A percentile compares a stretch with the other conserved stretches of the same genome.
phyloP scores from a whole-genome alignment of 495 filamentous ascomycete species.

The Parathielavia appendiculata region DNA sequence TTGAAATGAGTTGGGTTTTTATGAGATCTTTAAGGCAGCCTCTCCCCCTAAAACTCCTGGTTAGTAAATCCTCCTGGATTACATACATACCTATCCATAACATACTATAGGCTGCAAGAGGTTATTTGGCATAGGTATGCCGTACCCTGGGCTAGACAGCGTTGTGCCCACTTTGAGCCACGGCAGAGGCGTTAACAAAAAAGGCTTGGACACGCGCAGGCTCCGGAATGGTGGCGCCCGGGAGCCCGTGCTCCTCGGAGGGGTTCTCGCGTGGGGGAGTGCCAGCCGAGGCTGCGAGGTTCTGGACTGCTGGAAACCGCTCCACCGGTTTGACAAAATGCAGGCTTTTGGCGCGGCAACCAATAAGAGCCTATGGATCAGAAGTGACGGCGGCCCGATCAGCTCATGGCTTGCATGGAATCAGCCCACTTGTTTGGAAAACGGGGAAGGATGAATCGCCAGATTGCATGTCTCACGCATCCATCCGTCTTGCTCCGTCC shows the following conservation, averaged over 20 bases:
- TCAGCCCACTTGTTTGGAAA: slow-evolving; percentile 29
- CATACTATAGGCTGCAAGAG: no score
- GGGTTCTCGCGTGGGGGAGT: slow-evolving; percentile 23
- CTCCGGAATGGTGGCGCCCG: slow-evolving; percentile 20
- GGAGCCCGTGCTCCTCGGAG: slow-evolving; percentile 9
- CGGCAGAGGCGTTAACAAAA: background rate
- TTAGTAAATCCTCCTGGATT: no score
- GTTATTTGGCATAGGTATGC: no score
- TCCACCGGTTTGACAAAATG: slow-evolving; percentile 19
- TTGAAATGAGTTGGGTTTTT: no score
- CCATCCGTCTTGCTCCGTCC: no score
- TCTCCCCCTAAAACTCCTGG: no score
- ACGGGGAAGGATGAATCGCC: slow-evolving; percentile 10
- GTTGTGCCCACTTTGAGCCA: no score
- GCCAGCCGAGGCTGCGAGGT: slow-evolving; percentile 18
- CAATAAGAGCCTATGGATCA: slow-evolving; percentile 19
- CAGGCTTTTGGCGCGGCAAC: slow-evolving; percentile 4
- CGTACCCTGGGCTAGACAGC: no score
- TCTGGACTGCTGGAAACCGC: slow-evolving; percentile 21
- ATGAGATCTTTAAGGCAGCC: no score
- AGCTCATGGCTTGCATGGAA: slow-evolving; percentile 29
- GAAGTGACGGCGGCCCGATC: slow-evolving; percentile 20
- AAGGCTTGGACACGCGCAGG: background rate
- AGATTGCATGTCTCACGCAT: slow-evolving; percentile 21
- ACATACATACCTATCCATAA: no score